Conservation (phyloP, 768 basidiomycete species). For the Pleurotus sapidus region DNA sequence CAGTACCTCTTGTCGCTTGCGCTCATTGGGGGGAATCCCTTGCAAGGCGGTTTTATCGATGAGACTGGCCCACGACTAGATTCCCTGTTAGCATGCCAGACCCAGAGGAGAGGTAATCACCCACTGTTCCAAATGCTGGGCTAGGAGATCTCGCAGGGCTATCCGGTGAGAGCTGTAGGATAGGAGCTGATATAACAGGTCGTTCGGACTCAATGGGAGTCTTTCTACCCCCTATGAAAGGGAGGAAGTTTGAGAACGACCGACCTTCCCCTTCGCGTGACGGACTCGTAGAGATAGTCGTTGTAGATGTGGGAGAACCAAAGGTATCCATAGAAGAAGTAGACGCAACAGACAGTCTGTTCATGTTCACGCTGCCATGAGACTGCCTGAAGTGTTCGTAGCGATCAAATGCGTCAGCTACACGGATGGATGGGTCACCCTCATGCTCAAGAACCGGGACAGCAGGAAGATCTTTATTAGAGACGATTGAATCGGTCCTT, state of each 20-base stretch:
- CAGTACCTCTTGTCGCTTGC: constrained; percentile 83
- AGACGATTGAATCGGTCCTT: constrained; percentile 25
- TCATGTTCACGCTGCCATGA: constrained; percentile 34
- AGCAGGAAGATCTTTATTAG: constrained; percentile 51
- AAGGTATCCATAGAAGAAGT: constrained; percentile 35
- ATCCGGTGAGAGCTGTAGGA: constrained; percentile 33
- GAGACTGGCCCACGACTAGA: constrained; percentile 88
- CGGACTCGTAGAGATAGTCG: constrained; percentile 20
- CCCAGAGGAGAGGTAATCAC: constrained; percentile 16
- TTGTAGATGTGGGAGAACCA: constrained; percentile 14
- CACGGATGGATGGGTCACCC: constrained; percentile 37
- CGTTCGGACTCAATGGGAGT: constrained; percentile 51
- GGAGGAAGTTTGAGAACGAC: constrained; percentile 49
- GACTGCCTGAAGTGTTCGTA: constrained; percentile 80
- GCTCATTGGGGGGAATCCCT: constrained; percentile 73
- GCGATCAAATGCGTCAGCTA: constrained; percentile 87
- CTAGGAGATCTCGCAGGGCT: constrained; percentile 41
- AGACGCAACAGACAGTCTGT: constrained; percentile 65
- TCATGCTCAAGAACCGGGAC: constrained; percentile 34
- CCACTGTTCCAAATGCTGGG: constrained; percentile 68
- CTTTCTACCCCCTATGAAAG: constrained; percentile 61
- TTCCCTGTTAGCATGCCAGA: constrained; percentile 1
- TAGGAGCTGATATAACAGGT: constrained; percentile 69
- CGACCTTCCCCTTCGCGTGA: constrained; percentile 29
- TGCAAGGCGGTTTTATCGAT: constrained; percentile 83